Conservation (phyloP, 192 early-diverging fungal species). For the Entrophospora sp. region DNA sequence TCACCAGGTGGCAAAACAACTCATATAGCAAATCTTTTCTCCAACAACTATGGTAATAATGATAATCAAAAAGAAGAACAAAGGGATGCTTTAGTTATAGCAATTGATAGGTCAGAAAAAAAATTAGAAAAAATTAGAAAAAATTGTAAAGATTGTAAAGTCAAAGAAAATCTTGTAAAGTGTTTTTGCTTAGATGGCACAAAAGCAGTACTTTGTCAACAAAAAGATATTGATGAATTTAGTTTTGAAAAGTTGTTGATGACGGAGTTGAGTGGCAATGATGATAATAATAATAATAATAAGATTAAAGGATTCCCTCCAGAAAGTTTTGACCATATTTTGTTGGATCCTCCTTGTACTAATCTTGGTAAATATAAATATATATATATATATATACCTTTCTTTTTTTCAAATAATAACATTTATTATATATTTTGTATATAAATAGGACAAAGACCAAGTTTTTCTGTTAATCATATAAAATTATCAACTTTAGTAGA, state of each 20-base stretch:
- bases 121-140: slow-evolving; percentile 9
- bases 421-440: too few relatives aligned
- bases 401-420: too few relatives aligned
- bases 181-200: background rate
- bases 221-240: background rate
- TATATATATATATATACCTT: too few relatives aligned
- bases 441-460: too few relatives aligned
- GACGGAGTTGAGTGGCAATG: too few relatives aligned
- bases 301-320: slow-evolving; percentile 7
- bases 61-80: background rate
- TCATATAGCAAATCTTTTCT: slow-evolving; percentile 13
- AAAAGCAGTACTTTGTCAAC: too few relatives aligned
- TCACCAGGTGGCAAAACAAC: slow-evolving; percentile 19
- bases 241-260: background rate
- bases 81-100: background rate
- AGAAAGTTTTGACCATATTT: slow-evolving; percentile 13
- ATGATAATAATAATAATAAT: background rate
- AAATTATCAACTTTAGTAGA: background rate
- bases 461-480: background rate
- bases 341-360: slow-evolving; percentile 19
- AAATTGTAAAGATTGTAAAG: background rate
- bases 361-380: slow-evolving; percentile 1
- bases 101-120: slow-evolving; percentile 6
- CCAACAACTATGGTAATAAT: too few relatives aligned
- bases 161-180: background rate